phyloP scores from a whole-genome alignment of 352 stramenopile species.

The Pythium biforme region DNA sequence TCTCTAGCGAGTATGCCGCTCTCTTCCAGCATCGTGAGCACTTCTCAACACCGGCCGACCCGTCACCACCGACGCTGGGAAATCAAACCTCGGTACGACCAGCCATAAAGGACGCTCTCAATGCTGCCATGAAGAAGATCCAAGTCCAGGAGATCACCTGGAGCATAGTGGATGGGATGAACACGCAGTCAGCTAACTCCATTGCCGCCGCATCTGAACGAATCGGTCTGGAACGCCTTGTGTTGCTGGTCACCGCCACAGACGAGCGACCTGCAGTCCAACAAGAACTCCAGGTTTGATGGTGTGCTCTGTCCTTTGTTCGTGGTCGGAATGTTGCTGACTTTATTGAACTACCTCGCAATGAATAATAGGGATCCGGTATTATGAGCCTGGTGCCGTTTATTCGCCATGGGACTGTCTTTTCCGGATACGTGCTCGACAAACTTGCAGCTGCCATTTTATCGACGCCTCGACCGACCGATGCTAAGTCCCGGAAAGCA shows the following conservation, averaged over 20 bases:
- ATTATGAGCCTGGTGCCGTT: constrained; percentile 75
- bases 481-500: constrained; percentile 48
- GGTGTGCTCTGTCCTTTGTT: background rate
- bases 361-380: constrained; percentile 37
- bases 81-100: background rate
- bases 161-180: constrained; percentile 21
- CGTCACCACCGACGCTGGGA: background rate
- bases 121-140: constrained; percentile 4
- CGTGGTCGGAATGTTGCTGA: too few relatives aligned
- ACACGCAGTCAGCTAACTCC: constrained; percentile 16
- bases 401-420: constrained; percentile 67
- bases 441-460: constrained; percentile 42
- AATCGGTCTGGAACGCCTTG: constrained; percentile 47
- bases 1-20: constrained; percentile 10
- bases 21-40: background rate
- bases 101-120: background rate
- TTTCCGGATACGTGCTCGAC: constrained; percentile 49
- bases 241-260: constrained; percentile 36
- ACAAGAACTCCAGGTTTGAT: constrained; percentile 49
- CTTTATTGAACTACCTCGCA: too few relatives aligned
- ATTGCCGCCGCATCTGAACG: constrained; percentile 47
- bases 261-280: constrained; percentile 61
- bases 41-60: background rate
- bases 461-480: constrained; percentile 34
- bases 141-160: constrained; percentile 16